These are phyloP conservation scores for Xylaria multiplex DNA, from an alignment of 2,329 filamentous ascomycete species.

Conservation along the genomic window DNA sequence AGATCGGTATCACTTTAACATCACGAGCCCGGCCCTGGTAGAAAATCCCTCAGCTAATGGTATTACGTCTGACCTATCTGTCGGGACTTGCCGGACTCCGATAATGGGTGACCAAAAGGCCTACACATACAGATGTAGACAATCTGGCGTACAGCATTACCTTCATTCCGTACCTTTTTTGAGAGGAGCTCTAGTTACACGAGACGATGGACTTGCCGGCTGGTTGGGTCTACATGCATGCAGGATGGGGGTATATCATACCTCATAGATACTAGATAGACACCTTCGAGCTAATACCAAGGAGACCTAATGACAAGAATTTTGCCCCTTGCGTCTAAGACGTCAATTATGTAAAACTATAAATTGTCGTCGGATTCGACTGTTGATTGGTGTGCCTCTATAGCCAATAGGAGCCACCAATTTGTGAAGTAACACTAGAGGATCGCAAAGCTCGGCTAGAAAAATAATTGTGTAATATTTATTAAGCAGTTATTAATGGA, in stretches of 20 bases:
- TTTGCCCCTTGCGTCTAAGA: background rate
- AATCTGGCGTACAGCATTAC: constrained; percentile 10
- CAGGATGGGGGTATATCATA: constrained; percentile 13
- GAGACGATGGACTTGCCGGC: constrained; percentile 10
- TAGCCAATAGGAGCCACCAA: constrained; percentile 1
- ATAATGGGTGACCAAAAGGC: constrained; percentile 21
- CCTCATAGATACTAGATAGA: background rate
- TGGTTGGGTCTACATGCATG: constrained; percentile 26
- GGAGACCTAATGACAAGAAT: background rate
- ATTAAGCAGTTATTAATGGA: background rate
- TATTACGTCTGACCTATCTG: constrained; percentile 20
- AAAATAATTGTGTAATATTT: too few species aligned
- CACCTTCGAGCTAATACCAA: background rate
- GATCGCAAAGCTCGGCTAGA: constrained; percentile 10
- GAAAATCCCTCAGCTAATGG: constrained; percentile 28
- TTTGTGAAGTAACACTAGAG: background rate
- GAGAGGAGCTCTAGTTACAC: constrained; percentile 1
- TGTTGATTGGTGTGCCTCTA: background rate
- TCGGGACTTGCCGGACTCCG: constrained; percentile 24
- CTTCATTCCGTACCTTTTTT: background rate
- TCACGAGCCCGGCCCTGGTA: constrained; percentile 12
- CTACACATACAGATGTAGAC: constrained; percentile 1
- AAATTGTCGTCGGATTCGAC: too few species aligned
- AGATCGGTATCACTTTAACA: constrained; percentile 19
- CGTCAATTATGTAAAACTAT: background rate